Base-by-base conservation (phyloP, 2,329 filamentous ascomycete genomes). In the Pseudogymnoascus pannorum region DNA sequence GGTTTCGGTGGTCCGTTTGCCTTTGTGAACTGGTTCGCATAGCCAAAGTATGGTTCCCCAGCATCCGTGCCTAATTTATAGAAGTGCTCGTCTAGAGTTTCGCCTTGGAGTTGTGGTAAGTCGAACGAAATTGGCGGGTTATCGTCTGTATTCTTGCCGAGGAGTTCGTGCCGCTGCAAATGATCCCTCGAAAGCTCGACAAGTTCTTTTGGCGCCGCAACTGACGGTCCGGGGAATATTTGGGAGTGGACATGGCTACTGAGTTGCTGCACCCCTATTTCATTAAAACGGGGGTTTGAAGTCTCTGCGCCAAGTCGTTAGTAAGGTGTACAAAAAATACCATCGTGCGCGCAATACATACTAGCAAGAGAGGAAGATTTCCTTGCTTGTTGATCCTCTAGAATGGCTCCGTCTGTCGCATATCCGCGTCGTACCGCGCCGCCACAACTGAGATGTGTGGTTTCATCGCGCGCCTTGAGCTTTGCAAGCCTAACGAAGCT, bases 201-300 rank as follows among this genome's bases (percentile, higher is more conserved):
- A 6, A 99, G 84, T 62, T 92, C 84, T 44, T 83, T 76, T 1
- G 89, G 84, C 2, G 88, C 82, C 2, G 83, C 77, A 9, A 79
- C 75, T 64, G 74, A 71, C 57, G 77, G 77, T 38, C 79, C 76
- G 4, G 83, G 84, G 71, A 99, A 99, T 42, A 99, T 77, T 74
- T 97, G 94, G 1, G 83, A 72, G 73, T 93, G 90, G 48, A 99
- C 81, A 77, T 92, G 82, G 63, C 82, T 80, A 78, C 92, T 97
- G 67, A 99, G 79, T 70, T 97, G 93, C 76, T 99, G 94, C 38
- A 99, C 91, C 60, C 91, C 91, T 68, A 99, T 92, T 67, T 95
- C 89, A 75, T 95, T 99, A 78, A 88, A 91, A 66, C 94, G 86
- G 57, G 91, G 79, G 61, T 81, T 75, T 5, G 83, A 81, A 14